Base-by-base conservation (phyloP, 208 protist genomes). In the Dictyostelium gargantuum region DNA sequence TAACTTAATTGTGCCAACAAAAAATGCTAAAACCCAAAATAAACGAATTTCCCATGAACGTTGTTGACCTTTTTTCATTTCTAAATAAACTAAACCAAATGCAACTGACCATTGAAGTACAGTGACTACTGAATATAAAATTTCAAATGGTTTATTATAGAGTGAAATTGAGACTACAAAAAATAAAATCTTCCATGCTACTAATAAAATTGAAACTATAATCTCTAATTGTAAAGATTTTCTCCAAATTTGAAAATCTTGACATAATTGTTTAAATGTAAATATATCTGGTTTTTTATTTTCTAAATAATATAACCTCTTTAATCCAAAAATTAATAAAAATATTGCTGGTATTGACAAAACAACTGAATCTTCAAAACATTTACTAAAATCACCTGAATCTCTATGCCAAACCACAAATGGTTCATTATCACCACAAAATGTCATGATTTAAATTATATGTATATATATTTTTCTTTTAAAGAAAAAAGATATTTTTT, bases 281-380 rank as follows among this genome's bases (percentile, higher is more conserved):
- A 54, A 68, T 17, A 89, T 13, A 79, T 89, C 68, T 66, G 66
- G 68, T 54, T 68, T 75, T 3, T 76, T 48, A n/a, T 54, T 56
- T 38, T 80, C 74, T 1, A 89, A 23, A 26, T 61, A n/a, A 17
- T 73, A 89, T 29, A 75, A 40, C 29, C 52, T 56, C 21, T 66
- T 76, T 10, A 46, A 15, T 9, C 82, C 82, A 68, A 89, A 89
- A 21, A 89, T 10, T 8, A 79, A 26, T 50, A 89, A 26, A 38
- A 66, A 89, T 17, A 68, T 2, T n/a, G 68, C 70, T 48, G 82
- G 82, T 68, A 89, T n/a, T 0, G 74, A 46, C 82, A 89, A 79
- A 11, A 89, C 21, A 11, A 89, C 70, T 54, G 68, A 52, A 40
- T 89, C 82, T 52, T 89, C 82, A 79, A 89, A 89, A 40, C 82